These are phyloP conservation scores for Thielaviopsis euricoi DNA, from an alignment of 2,329 filamentous ascomycete genomes.

Conservation along the genomic window DNA sequence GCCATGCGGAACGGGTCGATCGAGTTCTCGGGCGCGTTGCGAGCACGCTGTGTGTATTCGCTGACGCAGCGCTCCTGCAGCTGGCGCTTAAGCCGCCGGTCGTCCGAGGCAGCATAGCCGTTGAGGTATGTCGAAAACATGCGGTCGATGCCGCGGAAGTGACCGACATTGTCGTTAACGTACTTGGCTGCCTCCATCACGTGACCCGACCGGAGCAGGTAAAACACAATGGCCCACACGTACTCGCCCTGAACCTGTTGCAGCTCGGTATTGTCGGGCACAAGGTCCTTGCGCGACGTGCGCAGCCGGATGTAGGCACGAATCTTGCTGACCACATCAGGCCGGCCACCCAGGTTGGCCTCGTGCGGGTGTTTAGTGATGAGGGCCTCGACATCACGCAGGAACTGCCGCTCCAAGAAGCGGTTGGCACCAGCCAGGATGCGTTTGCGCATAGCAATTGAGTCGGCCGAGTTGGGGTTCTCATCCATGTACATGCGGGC, in stretches of 20 bases:
- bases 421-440: slow-evolving; percentile 65
- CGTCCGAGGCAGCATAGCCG: slow-evolving; percentile 60
- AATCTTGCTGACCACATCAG: slow-evolving; percentile 77
- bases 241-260: slow-evolving; percentile 69
- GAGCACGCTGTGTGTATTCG: slow-evolving; percentile 72
- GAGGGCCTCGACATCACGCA: slow-evolving; percentile 56
- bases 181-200: slow-evolving; percentile 73
- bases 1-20: slow-evolving; percentile 93
- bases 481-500: slow-evolving; percentile 63
- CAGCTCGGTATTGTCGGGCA: slow-evolving; percentile 62
- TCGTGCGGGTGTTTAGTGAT: slow-evolving; percentile 75
- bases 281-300: slow-evolving; percentile 65
- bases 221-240: slow-evolving; percentile 90
- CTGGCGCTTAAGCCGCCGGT: slow-evolving; percentile 60
- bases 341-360: slow-evolving; percentile 76
- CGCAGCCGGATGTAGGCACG: slow-evolving; percentile 80
- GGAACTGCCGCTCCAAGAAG: slow-evolving; percentile 71
- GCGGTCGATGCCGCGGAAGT: slow-evolving; percentile 80
- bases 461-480: slow-evolving; percentile 43
- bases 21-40: slow-evolving; percentile 70
- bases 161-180: slow-evolving; percentile 59
- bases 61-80: slow-evolving; percentile 76
- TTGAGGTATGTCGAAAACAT: slow-evolving; percentile 80
- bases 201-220: slow-evolving; percentile 71
- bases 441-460: slow-evolving; percentile 54